A percentile compares a stretch with the other conserved stretches of the same genome.
Evolutionary conservation across 768 basidiomycete genomes (phyloP).

Genomic region (Udeniomyces megalosporus): DNA sequence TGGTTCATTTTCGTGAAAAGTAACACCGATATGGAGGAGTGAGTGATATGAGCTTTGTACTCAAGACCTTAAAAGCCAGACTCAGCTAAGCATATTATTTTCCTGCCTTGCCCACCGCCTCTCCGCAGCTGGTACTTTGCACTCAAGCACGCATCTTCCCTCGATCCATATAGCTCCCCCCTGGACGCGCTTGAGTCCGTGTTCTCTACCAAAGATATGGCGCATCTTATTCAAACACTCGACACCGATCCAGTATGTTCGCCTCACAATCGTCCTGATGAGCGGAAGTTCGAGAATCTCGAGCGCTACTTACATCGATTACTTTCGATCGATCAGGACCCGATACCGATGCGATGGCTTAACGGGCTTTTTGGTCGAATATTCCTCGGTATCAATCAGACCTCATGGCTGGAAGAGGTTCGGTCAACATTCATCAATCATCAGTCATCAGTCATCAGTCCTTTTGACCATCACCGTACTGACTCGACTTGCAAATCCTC

Average conservation of each 20-base stretch:
- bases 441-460: background rate
- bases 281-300: no score
- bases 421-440: no score
- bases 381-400: slow-evolving; percentile 83
- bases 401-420: slow-evolving; percentile 51
- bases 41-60: no score
- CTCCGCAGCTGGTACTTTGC: slow-evolving; percentile 37
- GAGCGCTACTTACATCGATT: no score
- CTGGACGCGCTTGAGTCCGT: slow-evolving; percentile 45
- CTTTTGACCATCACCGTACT: background rate
- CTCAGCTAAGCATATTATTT: no score
- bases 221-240: slow-evolving; percentile 59
- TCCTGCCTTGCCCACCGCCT: no score
- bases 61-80: no score
- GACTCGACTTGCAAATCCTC: no score
- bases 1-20: slow-evolving; percentile 90
- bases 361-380: slow-evolving; percentile 85
- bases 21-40: slow-evolving; percentile 91
- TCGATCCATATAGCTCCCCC: slow-evolving; percentile 11
- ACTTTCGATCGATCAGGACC: no score
- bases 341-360: slow-evolving; percentile 93
- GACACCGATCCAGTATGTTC: slow-evolving; percentile 54
- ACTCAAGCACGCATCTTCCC: slow-evolving; percentile 46
- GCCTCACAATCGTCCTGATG: no score
- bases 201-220: slow-evolving; percentile 66